phyloP scores from a whole-genome alignment of 148 eudicot species.

The Rhododendron williamsianum region DNA sequence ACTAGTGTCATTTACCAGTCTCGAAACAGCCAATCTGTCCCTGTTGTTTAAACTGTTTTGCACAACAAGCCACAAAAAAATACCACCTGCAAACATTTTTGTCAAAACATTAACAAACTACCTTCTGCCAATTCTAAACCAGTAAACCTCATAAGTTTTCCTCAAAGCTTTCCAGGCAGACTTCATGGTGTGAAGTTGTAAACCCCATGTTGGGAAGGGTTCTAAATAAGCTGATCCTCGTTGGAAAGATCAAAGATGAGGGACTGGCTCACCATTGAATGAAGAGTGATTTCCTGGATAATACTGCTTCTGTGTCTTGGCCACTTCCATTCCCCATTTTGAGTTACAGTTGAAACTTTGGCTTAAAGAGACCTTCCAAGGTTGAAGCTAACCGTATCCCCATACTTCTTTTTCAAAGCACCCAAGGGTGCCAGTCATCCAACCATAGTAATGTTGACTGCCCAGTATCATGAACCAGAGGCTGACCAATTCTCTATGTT shows the following conservation, averaged over 20 bases:
- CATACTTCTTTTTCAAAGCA: background rate
- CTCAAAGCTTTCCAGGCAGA: background rate
- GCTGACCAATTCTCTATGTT: background rate
- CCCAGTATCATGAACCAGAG: background rate
- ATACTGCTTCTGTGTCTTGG: background rate
- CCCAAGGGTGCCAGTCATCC: background rate
- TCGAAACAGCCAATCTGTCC: background rate
- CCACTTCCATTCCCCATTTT: background rate
- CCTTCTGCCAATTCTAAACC: background rate
- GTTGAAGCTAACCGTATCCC: background rate
- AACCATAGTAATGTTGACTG: background rate
- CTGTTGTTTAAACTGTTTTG: background rate
- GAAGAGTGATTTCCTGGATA: background rate
- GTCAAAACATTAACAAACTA: background rate
- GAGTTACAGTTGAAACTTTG: background rate
- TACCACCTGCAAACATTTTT: background rate
- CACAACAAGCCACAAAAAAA: background rate
- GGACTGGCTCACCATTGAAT: background rate
- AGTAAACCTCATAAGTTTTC: background rate
- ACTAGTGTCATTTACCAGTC: background rate
- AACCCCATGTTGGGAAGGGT: background rate
- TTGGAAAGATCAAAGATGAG: background rate
- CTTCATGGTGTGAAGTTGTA: background rate
- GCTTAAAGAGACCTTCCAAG: background rate
- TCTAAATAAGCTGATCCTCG: background rate